A percentile compares a stretch with the other conserved stretches of the same genome.
phyloP scores from a whole-genome alignment of 768 basidiomycete genomes.

The Tulasnella sp. region DNA sequence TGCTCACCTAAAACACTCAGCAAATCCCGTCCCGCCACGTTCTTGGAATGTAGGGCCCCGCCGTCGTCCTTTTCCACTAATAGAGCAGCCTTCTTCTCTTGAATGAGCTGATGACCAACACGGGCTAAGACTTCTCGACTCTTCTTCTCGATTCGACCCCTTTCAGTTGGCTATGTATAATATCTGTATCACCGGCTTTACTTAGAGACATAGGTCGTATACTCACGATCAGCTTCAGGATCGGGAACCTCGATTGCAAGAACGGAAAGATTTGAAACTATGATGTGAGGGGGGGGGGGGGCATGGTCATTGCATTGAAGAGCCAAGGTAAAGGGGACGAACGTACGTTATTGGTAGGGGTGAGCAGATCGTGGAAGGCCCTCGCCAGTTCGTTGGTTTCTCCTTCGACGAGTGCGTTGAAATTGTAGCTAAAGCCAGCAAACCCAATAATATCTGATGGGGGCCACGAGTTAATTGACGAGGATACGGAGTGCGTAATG shows the following conservation, averaged over 20 bases:
- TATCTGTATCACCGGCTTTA: background rate
- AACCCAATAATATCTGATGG: background rate
- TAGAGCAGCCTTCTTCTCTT: slow-evolving; percentile 28
- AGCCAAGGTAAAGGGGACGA: background rate
- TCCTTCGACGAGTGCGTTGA: slow-evolving; percentile 26
- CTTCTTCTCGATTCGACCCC: background rate
- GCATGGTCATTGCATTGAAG: background rate
- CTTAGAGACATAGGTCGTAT: background rate
- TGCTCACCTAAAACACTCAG: slow-evolving; percentile 39
- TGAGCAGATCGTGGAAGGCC: slow-evolving; percentile 26
- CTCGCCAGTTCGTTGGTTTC: slow-evolving; percentile 27
- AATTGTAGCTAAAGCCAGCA: slow-evolving; percentile 30
- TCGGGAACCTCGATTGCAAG: background rate
- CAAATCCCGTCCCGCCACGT: slow-evolving; percentile 38
- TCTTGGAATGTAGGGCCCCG: background rate
- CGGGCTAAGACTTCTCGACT: background rate
- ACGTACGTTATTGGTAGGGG: background rate
- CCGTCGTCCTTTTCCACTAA: background rate
- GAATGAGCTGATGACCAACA: slow-evolving; percentile 16
- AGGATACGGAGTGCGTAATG: background rate
- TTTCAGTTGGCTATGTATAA: background rate
- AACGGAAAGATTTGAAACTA: background rate
- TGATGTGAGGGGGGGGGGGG: too few species aligned
- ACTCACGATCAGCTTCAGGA: slow-evolving; percentile 7
- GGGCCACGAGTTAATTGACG: background rate